Evolutionary conservation across 768 basidiomycete species (phyloP).

Genomic region (Kwoniella newhampshirensis): DNA sequence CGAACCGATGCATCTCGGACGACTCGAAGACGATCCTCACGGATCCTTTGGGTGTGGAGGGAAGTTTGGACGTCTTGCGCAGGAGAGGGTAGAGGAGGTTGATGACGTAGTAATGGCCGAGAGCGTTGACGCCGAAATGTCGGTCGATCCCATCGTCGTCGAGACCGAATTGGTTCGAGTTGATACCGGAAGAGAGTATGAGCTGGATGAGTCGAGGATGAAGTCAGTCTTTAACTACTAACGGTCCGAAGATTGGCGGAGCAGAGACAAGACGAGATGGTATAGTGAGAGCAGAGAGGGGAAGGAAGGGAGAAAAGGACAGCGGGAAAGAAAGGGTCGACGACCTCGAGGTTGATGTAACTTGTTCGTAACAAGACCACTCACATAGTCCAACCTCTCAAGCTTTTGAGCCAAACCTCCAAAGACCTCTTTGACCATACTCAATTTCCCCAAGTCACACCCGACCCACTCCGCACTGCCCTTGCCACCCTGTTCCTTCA

Average conservation of each 20-base stretch:
- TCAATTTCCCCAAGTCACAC: constrained; percentile 44
- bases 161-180: constrained; percentile 42
- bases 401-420: constrained; percentile 26
- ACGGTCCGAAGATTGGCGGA: too few relatives aligned
- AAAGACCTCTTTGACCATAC: constrained; percentile 47
- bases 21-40: constrained; percentile 56
- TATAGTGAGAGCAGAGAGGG: too few relatives aligned
- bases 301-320: too few relatives aligned
- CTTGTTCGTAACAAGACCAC: too few relatives aligned
- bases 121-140: constrained; percentile 52
- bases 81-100: constrained; percentile 57
- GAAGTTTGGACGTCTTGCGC: constrained; percentile 51
- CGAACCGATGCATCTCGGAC: constrained; percentile 55
- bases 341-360: too few relatives aligned
- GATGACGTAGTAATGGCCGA: constrained; percentile 57
- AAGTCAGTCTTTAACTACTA: not conserved
- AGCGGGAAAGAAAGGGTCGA: too few relatives aligned
- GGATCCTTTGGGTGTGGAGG: constrained; percentile 39
- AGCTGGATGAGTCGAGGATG: constrained; percentile 20
- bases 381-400: constrained; percentile 46
- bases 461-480: constrained; percentile 40
- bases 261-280: too few relatives aligned
- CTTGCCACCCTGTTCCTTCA: constrained; percentile 29
- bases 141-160: constrained; percentile 40
- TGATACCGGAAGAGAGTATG: constrained; percentile 43